Percentiles rank a stretch among this genome's conserved stretches.
Evolutionary conservation across 345 rosid species (phyloP).

Genomic region (Euphorbia tirucalli): DNA sequence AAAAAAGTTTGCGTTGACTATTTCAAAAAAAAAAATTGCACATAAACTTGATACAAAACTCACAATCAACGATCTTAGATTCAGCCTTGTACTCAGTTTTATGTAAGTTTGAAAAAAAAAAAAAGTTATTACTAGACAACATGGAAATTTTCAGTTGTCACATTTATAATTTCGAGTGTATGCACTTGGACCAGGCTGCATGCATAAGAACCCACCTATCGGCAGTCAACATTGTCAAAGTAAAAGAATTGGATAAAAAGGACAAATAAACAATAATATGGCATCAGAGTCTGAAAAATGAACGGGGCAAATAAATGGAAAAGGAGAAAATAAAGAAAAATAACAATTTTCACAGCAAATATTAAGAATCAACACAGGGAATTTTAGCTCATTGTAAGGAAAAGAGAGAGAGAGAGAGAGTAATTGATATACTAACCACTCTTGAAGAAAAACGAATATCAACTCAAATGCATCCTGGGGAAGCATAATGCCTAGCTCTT

Average conservation of each 20-base stretch:
- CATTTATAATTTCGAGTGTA: background rate
- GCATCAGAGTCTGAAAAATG: background rate
- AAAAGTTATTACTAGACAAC: background rate
- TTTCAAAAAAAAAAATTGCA: background rate
- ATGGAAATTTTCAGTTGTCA: background rate
- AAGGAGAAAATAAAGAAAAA: background rate
- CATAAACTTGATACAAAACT: background rate
- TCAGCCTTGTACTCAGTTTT: background rate
- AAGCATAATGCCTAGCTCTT: too few species aligned
- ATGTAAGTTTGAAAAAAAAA: background rate
- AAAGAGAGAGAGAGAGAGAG: too few species aligned
- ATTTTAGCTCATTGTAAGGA: too few species aligned
- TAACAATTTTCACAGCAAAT: too few species aligned
- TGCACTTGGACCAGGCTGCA: background rate
- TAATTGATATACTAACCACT: constrained; percentile 31
- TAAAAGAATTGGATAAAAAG: background rate
- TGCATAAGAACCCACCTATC: background rate
- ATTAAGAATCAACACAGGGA: background rate
- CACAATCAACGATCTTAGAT: background rate
- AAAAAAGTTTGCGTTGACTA: background rate
- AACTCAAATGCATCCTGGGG: too few species aligned
- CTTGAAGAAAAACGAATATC: too few species aligned
- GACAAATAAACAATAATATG: background rate
- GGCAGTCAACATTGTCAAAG: background rate
- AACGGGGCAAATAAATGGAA: background rate